Conservation (phyloP, 352 stramenopile species). For the Globisporangium nunn region DNA sequence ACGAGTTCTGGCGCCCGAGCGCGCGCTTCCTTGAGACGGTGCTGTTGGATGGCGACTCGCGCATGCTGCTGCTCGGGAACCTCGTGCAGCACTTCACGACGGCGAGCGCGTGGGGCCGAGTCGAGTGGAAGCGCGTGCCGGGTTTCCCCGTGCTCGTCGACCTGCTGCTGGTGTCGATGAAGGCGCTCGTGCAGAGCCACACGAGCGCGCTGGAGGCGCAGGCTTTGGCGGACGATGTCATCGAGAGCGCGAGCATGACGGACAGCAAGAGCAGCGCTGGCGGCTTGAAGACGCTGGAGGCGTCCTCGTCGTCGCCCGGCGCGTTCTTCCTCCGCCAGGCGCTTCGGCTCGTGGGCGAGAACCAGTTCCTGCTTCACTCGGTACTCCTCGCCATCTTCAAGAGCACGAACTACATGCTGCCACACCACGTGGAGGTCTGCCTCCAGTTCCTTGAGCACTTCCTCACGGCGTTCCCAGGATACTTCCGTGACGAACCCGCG, state of each 20-base stretch:
- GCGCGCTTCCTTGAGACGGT: constrained; percentile 25
- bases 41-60: constrained; percentile 26
- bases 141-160: constrained; percentile 38
- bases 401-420: constrained; percentile 59
- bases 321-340: constrained; percentile 50
- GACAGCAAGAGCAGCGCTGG: constrained; percentile 4
- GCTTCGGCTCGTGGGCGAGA: constrained; percentile 45
- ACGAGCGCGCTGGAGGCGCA: constrained; percentile 25
- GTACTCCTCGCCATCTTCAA: constrained; percentile 53
- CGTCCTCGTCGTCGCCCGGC: constrained; percentile 27
- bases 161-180: constrained; percentile 30
- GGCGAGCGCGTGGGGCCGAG: constrained; percentile 27
- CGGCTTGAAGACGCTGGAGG: constrained; percentile 1
- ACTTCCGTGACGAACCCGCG: constrained; percentile 36
- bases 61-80: constrained; percentile 39
- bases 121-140: constrained; percentile 64
- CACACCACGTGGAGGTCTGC: constrained; percentile 65
- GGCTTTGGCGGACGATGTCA: constrained; percentile 25
- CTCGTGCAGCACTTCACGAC: constrained; percentile 51
- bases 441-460: constrained; percentile 61
- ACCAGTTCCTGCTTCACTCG: constrained; percentile 41
- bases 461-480: constrained; percentile 46
- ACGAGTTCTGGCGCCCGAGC: constrained; percentile 33
- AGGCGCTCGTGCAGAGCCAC: constrained; percentile 24
- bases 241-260: constrained; percentile 25